A percentile compares a stretch with the other conserved stretches of the same genome.
These are phyloP conservation scores for Suillus discolor DNA, from an alignment of 768 basidiomycete species.

Conservation along the genomic window DNA sequence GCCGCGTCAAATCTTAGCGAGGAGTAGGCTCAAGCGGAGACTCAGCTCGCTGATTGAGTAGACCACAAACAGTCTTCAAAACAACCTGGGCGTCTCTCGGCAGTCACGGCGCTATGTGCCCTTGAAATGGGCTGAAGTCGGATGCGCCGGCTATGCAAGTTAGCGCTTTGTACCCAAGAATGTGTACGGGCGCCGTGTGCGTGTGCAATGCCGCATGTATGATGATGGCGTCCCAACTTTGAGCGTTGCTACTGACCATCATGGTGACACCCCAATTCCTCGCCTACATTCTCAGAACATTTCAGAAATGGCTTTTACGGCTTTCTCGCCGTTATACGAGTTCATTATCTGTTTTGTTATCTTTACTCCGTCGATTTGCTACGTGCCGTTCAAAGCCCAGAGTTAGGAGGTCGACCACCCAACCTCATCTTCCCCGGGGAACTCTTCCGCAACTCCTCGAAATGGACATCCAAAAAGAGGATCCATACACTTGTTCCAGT, in stretches of 20 bases:
- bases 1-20: neutral
- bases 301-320: neutral
- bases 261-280: neutral
- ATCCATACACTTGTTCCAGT: neutral
- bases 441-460: neutral
- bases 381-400: neutral
- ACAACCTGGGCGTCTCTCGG: neutral
- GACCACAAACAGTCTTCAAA: neutral
- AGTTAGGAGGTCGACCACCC: neutral
- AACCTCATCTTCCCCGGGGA: neutral
- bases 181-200: neutral
- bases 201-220: neutral
- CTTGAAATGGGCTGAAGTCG: neutral
- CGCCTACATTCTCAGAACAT: neutral
- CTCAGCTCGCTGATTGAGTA: neutral
- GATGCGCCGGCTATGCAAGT: neutral
- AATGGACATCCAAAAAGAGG: neutral
- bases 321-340: neutral
- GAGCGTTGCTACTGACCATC: neutral
- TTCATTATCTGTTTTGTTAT: neutral
- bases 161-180: neutral
- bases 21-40: neutral
- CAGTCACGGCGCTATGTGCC: neutral
- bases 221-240: neutral
- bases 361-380: neutral